phyloP scores from a whole-genome alignment of 371 early-diverging fungal genomes.

The Syncephalastrum monosporum region DNA sequence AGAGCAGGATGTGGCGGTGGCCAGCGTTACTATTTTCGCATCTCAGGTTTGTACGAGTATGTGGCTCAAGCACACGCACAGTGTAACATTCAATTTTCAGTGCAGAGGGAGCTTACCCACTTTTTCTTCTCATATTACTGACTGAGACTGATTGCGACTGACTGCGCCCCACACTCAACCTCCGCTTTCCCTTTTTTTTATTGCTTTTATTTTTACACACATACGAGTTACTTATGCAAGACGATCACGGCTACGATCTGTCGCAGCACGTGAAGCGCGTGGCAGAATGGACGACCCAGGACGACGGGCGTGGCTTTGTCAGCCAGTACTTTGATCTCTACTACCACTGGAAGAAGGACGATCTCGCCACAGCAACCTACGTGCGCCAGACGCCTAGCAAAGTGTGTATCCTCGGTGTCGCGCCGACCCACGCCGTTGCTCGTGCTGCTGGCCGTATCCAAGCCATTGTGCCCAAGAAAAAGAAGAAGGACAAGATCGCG shows the following conservation, averaged over 20 bases:
- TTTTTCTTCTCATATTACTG: too few species aligned
- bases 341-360: slow-evolving; percentile 18
- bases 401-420: slow-evolving; percentile 46
- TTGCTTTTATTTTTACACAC: too few species aligned
- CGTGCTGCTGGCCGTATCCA: not conserved
- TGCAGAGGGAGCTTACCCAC: too few species aligned
- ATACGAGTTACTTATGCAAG: not conserved
- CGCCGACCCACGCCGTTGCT: slow-evolving; percentile 14
- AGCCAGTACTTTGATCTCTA: slow-evolving; percentile 41
- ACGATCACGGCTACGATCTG: slow-evolving; percentile 19
- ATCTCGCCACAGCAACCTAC: slow-evolving; percentile 22
- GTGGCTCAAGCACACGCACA: too few species aligned
- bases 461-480: slow-evolving; percentile 10
- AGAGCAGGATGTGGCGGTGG: too few species aligned
- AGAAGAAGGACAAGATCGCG: slow-evolving; percentile 29
- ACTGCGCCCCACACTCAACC: too few species aligned
- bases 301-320: slow-evolving; percentile 30
- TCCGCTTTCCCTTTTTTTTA: too few species aligned
- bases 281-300: slow-evolving; percentile 20
- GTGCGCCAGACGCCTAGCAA: slow-evolving; percentile 52
- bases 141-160: too few species aligned
- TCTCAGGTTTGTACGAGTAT: too few species aligned
- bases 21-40: too few species aligned
- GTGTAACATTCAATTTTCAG: too few species aligned
- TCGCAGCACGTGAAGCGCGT: slow-evolving; percentile 17